A percentile compares a stretch with the other conserved stretches of the same genome.
These are phyloP conservation scores for Coemansia furcata DNA, from an alignment of 192 early-diverging fungal species.

Conservation along the genomic window DNA sequence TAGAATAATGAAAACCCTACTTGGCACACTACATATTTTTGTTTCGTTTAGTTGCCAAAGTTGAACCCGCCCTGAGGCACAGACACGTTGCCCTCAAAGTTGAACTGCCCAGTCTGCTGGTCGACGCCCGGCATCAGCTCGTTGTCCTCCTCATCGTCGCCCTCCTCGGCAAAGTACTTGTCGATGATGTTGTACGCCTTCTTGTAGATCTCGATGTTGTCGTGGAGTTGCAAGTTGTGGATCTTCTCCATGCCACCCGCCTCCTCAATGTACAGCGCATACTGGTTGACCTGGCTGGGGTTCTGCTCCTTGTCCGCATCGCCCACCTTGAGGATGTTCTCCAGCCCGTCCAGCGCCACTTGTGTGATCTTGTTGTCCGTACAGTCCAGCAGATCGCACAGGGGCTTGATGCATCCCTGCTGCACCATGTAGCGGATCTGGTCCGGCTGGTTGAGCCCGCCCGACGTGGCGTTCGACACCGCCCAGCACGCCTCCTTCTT, in stretches of 20 bases:
- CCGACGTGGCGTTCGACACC: conserved; percentile 97
- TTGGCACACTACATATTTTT: neutral
- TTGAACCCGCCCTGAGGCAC: conserved; percentile 80
- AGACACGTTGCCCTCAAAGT: conserved; percentile 68
- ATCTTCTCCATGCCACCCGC: conserved; percentile 95
- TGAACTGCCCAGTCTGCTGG: conserved; percentile 71
- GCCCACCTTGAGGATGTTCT: conserved; percentile 97
- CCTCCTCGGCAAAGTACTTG: conserved; percentile 91
- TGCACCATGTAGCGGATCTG: conserved; percentile 92
- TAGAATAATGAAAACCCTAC: conserved; percentile 1
- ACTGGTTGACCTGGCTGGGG: conserved; percentile 69
- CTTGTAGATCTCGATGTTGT: conserved; percentile 94
- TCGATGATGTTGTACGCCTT: conserved; percentile 96
- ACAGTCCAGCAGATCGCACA: conserved; percentile 87
- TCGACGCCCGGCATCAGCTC: conserved; percentile 72
- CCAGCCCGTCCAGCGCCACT: conserved; percentile 95
- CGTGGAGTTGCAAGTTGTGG: conserved; percentile 90
- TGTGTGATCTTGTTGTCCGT: conserved; percentile 96
- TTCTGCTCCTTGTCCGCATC: conserved; percentile 72
- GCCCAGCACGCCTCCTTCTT: conserved; percentile 99
- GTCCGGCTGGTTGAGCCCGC: conserved; percentile 83
- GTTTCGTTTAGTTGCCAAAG: conserved; percentile 56
- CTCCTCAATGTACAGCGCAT: conserved; percentile 88
- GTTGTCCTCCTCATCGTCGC: conserved; percentile 65
- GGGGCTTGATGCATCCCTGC: conserved; percentile 92